Evolutionary conservation across 2,329 filamentous ascomycete genomes (phyloP), one percentile per base, ranked within the genome.

Genomic region (Paraphoma sp.): DNA sequence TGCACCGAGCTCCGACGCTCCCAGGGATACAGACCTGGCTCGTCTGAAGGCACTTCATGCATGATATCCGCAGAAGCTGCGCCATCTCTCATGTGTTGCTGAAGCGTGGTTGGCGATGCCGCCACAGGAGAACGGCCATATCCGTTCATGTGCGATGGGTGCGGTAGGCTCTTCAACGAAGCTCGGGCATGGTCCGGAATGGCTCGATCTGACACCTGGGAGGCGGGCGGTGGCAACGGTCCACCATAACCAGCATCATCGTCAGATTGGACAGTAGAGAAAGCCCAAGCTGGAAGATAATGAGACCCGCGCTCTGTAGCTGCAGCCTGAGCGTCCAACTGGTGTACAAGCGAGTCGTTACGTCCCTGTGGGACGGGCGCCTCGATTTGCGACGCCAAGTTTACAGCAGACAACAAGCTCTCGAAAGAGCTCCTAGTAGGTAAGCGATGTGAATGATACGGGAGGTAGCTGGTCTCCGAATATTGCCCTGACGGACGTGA

Each of bases 401-500:
- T 69, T 51, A 66, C 66, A n/a, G 67, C 71, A 40, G 62, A 65
- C 49, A 72, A 53, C 4, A 72, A 45, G 12, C 45, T 59, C 14
- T 69, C 64, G 14, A 72, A 60, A 46, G 53, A 57, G 33, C 54
- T 54, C 29, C 51, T 58, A 17, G 45, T 31, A 40, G 62, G 59
- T n/a, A 55, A 29, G 10, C 29, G 29, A 10, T 61, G 50, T 16
- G 41, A 45, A 48, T 63, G 53, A 23, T 64, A 56, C 12, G 51
- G 8, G 47, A 36, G 17, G 14, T n/a, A 29, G 31, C 5, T n/a
- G 17, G 14, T 14, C 14, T n/a, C 17, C 23, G 14, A 12, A 14
- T 38, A 28, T 2, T 28, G 45, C 31, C 42, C 14, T 23, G 44
- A 49, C 31, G 4, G 45, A 11, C 10, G 29, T 9, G 47, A 29